Base-by-base conservation (phyloP, 257 asterid species). In the Solanum pimpinellifolium region DNA sequence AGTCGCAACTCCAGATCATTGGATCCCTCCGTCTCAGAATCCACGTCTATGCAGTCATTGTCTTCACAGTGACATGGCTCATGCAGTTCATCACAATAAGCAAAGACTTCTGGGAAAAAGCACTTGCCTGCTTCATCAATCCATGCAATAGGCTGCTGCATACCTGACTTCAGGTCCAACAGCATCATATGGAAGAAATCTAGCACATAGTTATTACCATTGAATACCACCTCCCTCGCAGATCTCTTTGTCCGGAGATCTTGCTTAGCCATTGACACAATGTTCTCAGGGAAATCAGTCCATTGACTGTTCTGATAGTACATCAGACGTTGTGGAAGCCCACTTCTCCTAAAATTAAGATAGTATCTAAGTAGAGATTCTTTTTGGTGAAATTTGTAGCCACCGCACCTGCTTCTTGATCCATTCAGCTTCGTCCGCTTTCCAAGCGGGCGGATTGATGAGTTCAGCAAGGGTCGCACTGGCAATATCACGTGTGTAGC, bases 81-180 rank as follows among this genome's bases (percentile, higher is more conserved):
- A 60, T 86, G 85, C 27, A 88, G 75, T 72, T 90, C 93, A 86
- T 87, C 90, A 89, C 49, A 86, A 37, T 87, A 91, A 77, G 89
- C 77, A 84, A 93, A 88, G 37, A 91, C 90, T 85, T 95, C 96
- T 35, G 99, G 99, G 80, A 95, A 95, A 88, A 93, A 95, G 89
- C 98, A 95, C 72, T 89, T 88, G 13, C 96, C 99, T 56, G 94
- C 90, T 78, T 91, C 94, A 91, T 96, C 99, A 89, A 96, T 93
- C 98, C 99, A 96, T 52, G 98, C 98, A 90, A 96, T 94, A 23
- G 97, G 93, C 65, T 90, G 93, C 69, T 78, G 91, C 85, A 85
- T 59, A 83, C 99, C 98, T 7, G 94, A 93, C 82, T 85, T 81
- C 94, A 96, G 80, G 91, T 95, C 97, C 90, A 93, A 86, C 89